These are phyloP conservation scores for Aspergillus incahuasiensis DNA, from an alignment of 495 filamentous ascomycete species.

Conservation along the genomic window DNA sequence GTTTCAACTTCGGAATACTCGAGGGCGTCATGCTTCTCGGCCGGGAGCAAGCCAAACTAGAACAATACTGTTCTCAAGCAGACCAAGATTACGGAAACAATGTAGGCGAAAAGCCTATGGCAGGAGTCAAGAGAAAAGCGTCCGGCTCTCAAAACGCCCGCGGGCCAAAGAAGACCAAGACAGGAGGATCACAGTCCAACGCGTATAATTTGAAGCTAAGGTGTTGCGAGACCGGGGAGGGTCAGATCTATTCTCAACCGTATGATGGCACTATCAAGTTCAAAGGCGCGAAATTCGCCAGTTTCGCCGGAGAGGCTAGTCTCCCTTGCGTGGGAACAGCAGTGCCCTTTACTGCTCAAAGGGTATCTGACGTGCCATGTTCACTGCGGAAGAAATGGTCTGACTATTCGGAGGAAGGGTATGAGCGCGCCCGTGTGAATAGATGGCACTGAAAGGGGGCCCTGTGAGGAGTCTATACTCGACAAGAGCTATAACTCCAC, in stretches of 20 bases:
- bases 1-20: conserved; percentile 9
- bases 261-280: conserved; percentile 24
- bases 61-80: conserved; percentile 3
- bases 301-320: conserved; percentile 17
- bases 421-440: conserved; percentile 12
- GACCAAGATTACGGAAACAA: background rate
- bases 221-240: conserved; percentile 22
- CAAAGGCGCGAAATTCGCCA: conserved; percentile 16
- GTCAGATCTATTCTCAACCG: conserved; percentile 9
- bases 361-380: conserved; percentile 19
- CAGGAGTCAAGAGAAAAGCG: conserved; percentile 14
- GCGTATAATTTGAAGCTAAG: conserved; percentile 17
- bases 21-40: conserved; percentile 9
- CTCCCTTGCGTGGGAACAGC: conserved; percentile 9
- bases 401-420: conserved; percentile 16
- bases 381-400: conserved; percentile 13
- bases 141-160: background rate
- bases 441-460: conserved; percentile 25
- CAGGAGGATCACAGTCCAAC: conserved; percentile 14
- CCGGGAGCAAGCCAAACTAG: background rate
- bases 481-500: too few relatives aligned
- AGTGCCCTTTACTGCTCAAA: conserved; percentile 20
- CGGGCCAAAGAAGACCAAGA: conserved; percentile 15
- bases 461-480: too few relatives aligned
- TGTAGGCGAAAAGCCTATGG: conserved; percentile 1